Evolutionary conservation across 2,329 filamentous ascomycete species (phyloP), one percentile per base, ranked within the genome.

Genomic region (Talaromyces sp.): DNA sequence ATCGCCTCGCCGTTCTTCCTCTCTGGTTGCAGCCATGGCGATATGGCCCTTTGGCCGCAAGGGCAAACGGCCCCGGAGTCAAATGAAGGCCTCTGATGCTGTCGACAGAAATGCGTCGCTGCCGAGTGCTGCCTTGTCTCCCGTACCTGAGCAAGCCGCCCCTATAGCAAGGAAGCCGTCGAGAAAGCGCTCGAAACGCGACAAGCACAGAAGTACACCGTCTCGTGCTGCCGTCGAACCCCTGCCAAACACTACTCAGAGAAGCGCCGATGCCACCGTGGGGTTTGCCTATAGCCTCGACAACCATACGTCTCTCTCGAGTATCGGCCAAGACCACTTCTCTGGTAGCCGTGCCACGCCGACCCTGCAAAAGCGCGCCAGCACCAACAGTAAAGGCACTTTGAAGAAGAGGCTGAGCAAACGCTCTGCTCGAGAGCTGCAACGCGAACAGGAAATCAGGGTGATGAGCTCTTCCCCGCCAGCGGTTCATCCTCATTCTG

Each of bases 371-470:
- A 82, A 81, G 67, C 90, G 88, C 73, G 84, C 85, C 68, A 82
- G 81, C 65, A 82, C 82, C 61, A 82, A 83, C 66, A 85, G 87
- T 57, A 79, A 79, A 5, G 74, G 80, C 28, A 76, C 89, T 31
- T 76, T 85, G 57, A 85, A 87, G 63, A 87, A 88, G 64, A 91
- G 87, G 70, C 89, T 89, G 47, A 92, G 87, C 79, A 96, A 91
- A 77, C 86, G 89, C 68, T 87, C 88, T 69, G 88, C 89, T 67
- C 83, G 89, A 65, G 90, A 96, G 65, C 85, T 87, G 71, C 83
- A 89, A 62, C 85, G 94, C 61, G 93, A 96, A 76, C 91, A 91
- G 65, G 92, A 96, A 76, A 92, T 97, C 71, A 90, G 88, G 72
- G 87, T 91, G 59, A 91, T 97, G 89, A 90, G 86, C 70, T 85